These are phyloP conservation scores for Sisymbrium altissimum DNA, from an alignment of 345 rosid genomes.

Conservation along the genomic window DNA sequence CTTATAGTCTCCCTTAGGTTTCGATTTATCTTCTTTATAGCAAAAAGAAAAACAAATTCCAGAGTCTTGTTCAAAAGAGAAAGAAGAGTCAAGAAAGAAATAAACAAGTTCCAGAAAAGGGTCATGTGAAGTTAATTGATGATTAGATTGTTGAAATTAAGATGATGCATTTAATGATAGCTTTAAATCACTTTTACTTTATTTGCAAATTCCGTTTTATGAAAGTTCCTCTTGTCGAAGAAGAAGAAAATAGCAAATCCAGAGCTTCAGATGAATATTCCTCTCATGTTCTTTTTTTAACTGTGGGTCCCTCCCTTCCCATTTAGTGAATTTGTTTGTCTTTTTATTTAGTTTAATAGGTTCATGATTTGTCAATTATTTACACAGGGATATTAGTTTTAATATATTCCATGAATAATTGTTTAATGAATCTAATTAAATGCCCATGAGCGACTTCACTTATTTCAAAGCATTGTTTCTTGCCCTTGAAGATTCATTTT, in stretches of 20 bases:
- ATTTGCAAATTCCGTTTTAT: not conserved
- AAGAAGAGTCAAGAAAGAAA: not conserved
- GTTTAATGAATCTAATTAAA: not conserved
- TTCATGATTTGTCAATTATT: not conserved
- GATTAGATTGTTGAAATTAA: constrained; percentile 1
- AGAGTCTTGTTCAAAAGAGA: not conserved
- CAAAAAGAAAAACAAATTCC: too few species aligned
- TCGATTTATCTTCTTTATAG: too few species aligned
- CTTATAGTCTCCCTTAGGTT: not conserved
- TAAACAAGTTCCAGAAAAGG: not conserved
- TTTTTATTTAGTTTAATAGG: not conserved
- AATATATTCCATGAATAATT: not conserved
- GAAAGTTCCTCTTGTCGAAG: not conserved
- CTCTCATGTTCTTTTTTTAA: too few species aligned
- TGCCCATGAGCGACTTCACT: not conserved
- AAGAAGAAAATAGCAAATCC: not conserved
- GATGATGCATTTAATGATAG: not conserved
- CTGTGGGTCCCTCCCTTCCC: not conserved
- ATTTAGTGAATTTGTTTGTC: not conserved
- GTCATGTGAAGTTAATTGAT: constrained; percentile 6
- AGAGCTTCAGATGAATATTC: not conserved
- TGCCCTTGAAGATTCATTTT: constrained; percentile 3
- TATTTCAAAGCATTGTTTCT: not conserved
- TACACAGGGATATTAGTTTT: not conserved
- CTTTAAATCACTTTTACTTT: not conserved